These are phyloP conservation scores for Exophiala alcalophila DNA, from an alignment of 2,329 filamentous ascomycete species.

Conservation along the genomic window DNA sequence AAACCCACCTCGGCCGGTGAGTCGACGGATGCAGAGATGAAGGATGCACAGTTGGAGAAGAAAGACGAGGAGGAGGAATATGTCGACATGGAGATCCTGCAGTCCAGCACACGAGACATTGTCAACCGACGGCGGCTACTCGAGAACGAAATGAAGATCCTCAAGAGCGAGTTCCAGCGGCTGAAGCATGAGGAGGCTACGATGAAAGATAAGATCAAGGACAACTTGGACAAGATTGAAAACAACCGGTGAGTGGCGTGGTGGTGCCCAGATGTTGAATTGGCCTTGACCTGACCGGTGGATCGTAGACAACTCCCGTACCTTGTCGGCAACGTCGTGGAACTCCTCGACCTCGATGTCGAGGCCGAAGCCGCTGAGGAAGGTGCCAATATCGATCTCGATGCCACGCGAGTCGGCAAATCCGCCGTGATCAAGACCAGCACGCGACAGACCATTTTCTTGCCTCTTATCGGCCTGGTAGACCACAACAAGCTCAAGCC, in stretches of 20 bases:
- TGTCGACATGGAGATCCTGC: conserved; percentile 89
- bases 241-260: conserved; percentile 76
- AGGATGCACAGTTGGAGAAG: conserved; percentile 68
- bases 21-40: conserved; percentile 79
- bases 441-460: conserved; percentile 95
- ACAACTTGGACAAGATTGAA: conserved; percentile 97
- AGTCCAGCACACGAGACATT: conserved; percentile 91
- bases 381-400: conserved; percentile 96
- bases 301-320: conserved; percentile 91
- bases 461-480: conserved; percentile 93
- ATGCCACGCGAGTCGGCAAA: conserved; percentile 94
- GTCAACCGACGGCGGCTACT: conserved; percentile 83
- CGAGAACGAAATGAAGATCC: conserved; percentile 97
- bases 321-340: conserved; percentile 96
- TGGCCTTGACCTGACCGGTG: conserved; percentile 21
- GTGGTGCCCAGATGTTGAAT: background rate
- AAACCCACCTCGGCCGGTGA: conserved; percentile 51
- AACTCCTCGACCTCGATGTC: conserved; percentile 93
- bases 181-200: conserved; percentile 91
- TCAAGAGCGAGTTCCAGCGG: conserved; percentile 95
- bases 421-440: conserved; percentile 99
- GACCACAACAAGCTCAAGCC: conserved; percentile 94
- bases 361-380: conserved; percentile 95
- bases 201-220: conserved; percentile 99
- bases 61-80: conserved; percentile 71